A percentile compares a stretch with the other conserved stretches of the same genome.
phyloP scores from a whole-genome alignment of 1,284 basidiomycete species.

The Prillingera fragicola region DNA sequence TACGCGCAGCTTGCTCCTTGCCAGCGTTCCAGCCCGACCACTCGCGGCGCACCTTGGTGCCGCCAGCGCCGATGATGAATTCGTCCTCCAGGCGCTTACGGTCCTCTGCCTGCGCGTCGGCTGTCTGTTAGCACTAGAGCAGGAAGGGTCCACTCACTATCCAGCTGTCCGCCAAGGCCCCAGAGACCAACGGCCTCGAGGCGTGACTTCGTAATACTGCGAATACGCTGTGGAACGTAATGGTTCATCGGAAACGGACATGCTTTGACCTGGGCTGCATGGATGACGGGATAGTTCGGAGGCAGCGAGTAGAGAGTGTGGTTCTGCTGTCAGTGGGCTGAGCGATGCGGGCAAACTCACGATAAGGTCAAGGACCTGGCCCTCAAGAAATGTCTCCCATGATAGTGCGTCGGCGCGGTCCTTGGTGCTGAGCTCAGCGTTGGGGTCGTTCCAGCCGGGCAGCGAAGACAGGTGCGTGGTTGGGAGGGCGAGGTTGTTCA shows the following conservation, averaged over 20 bases:
- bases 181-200: constrained; percentile 39
- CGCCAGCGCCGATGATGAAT: constrained; percentile 35
- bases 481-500: constrained; percentile 13
- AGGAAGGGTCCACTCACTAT: constrained; percentile 15
- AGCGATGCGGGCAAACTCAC: constrained; percentile 21
- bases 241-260: constrained; percentile 34
- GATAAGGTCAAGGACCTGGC: constrained; percentile 37
- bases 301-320: constrained; percentile 44
- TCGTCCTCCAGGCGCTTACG: constrained; percentile 25
- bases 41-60: constrained; percentile 31
- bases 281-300: constrained; percentile 33
- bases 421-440: constrained; percentile 17
- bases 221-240: constrained; percentile 41
- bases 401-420: constrained; percentile 29
- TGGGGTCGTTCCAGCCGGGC: constrained; percentile 27
- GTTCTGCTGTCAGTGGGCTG: constrained; percentile 23
- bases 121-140: constrained; percentile 2
- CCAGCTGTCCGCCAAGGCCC: constrained; percentile 36
- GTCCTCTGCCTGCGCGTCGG: constrained; percentile 32
- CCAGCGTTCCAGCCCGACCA: constrained; percentile 38
- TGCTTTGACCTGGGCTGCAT: constrained; percentile 25
- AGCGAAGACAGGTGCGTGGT: constrained; percentile 22
- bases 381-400: constrained; percentile 42
- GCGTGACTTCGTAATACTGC: constrained; percentile 30
- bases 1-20: constrained; percentile 26